Conservation (phyloP, 1,284 basidiomycete genomes). For the Sporisorium graminicola region DNA sequence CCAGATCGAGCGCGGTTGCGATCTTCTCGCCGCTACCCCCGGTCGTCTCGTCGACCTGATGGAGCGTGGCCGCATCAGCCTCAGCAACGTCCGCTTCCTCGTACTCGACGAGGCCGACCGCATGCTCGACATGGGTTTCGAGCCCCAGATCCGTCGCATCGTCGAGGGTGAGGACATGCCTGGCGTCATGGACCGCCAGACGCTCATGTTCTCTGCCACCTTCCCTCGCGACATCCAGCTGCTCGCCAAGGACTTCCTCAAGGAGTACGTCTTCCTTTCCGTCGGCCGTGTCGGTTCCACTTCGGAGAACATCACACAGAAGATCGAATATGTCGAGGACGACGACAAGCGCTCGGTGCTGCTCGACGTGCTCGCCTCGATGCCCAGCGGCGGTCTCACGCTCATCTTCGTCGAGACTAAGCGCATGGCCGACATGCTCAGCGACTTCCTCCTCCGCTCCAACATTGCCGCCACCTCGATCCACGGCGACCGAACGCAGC, state of each 20-base stretch:
- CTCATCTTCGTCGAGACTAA: slow-evolving; percentile 99
- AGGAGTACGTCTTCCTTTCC: slow-evolving; percentile 92
- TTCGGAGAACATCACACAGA: slow-evolving; percentile 99
- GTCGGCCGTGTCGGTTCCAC: slow-evolving; percentile 98
- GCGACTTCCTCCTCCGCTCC: slow-evolving; percentile 91
- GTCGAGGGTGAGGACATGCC: slow-evolving; percentile 99
- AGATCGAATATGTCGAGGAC: slow-evolving; percentile 97
- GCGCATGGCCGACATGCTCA: slow-evolving; percentile 98
- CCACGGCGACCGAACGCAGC: slow-evolving; percentile 96
- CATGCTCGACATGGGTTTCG: slow-evolving; percentile 99
- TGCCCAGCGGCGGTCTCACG: slow-evolving; percentile 81
- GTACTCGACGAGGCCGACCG: slow-evolving; percentile 99
- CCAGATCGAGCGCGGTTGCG: slow-evolving; percentile 94
- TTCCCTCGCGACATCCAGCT: slow-evolving; percentile 99
- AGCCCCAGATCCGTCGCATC: slow-evolving; percentile 98
- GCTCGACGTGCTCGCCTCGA: slow-evolving; percentile 90
- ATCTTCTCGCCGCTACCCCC: slow-evolving; percentile 96
- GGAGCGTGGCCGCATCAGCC: slow-evolving; percentile 95
- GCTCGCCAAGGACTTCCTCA: slow-evolving; percentile 88
- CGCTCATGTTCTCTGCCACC: slow-evolving; percentile 99
- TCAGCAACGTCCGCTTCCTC: slow-evolving; percentile 96
- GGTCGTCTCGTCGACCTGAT: slow-evolving; percentile 98
- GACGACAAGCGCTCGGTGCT: slow-evolving; percentile 95
- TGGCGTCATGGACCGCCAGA: slow-evolving; percentile 89
- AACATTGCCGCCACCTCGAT: slow-evolving; percentile 91